Base-by-base conservation (phyloP, 2,329 filamentous ascomycete species). In the Arthrobotrys megalospora region DNA sequence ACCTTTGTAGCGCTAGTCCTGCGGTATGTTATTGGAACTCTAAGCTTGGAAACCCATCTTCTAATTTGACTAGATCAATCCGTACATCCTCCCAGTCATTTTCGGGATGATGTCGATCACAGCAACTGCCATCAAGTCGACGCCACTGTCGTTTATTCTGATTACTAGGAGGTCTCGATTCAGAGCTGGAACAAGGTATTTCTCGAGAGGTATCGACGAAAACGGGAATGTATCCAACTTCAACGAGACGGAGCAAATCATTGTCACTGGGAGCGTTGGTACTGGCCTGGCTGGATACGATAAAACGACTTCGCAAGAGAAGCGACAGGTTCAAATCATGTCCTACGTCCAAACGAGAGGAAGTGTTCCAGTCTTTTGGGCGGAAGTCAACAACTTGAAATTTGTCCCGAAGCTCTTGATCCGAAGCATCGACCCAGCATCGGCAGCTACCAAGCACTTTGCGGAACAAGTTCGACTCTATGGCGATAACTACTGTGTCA, bases 271-370 rank as follows among this genome's bases (percentile, higher is more conserved):
- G 82, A 96, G 98, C 84, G 88, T 89, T 58, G 88, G 88, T 2
- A 90, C 90, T 72, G 53, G 52, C 7, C 28, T 55, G 32, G 52
- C 43, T 50, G 91, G 92, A 0, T 79, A 81, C 36, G 80, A 79
- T 38, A 76, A 70, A 47, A 79, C 72, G 12, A 79, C 80, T 43
- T 68, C 77, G 28, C 75, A 71, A 21, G 86, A 87, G 19, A 89
- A 90, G 52, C 90, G 90, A 80, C 95, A 97, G 84, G 90, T 92
- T 78, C 96, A 98, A 84, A 91, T 98, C 48, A 87, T 98, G 82
- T 93, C 96, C 2, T 99, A 97, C 83, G 93, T 98, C 12, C 96
- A 99, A 86, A 99, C 96, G 1, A 90, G 96, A 84, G 96, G 96
- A 80, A 98, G 95, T 84, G 93, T 99, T 3, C 96, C 96, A 0